phyloP scores from a whole-genome alignment of 2,329 filamentous ascomycete genomes.

The Trichoderma gracile region DNA sequence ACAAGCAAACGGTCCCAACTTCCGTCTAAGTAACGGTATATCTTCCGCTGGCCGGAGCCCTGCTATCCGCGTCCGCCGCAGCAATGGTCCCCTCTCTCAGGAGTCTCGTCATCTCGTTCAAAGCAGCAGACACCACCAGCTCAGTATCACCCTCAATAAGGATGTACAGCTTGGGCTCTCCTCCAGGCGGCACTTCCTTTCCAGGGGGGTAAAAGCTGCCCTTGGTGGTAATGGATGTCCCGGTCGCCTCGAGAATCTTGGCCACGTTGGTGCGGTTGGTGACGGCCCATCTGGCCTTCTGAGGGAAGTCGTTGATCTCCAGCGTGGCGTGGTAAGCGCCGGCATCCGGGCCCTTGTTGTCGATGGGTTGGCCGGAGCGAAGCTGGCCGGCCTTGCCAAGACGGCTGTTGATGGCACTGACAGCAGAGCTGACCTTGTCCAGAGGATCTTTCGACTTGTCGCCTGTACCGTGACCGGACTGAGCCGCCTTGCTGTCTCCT shows the following conservation, averaged over 20 bases:
- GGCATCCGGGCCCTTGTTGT: constrained; percentile 97
- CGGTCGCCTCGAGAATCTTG: constrained; percentile 93
- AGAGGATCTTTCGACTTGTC: constrained; percentile 67
- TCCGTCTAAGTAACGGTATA: constrained; percentile 74
- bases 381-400: constrained; percentile 87
- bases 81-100: constrained; percentile 89
- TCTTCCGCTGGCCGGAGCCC: constrained; percentile 74
- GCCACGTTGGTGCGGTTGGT: constrained; percentile 98
- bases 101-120: constrained; percentile 84
- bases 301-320: constrained; percentile 99
- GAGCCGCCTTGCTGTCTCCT: constrained; percentile 43
- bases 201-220: constrained; percentile 83
- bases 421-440: constrained; percentile 86
- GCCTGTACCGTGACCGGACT: constrained; percentile 57
- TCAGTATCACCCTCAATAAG: constrained; percentile 97
- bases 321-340: constrained; percentile 95
- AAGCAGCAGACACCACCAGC: constrained; percentile 83
- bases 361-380: constrained; percentile 88
- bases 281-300: constrained; percentile 97
- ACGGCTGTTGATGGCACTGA: constrained; percentile 86
- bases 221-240: constrained; percentile 96
- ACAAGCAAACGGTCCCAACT: background rate
- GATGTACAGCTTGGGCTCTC: constrained; percentile 94
- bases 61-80: constrained; percentile 80
- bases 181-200: constrained; percentile 73